Conservation (phyloP, 352 stramenopile genomes). For the Globisporangium nunn region DNA sequence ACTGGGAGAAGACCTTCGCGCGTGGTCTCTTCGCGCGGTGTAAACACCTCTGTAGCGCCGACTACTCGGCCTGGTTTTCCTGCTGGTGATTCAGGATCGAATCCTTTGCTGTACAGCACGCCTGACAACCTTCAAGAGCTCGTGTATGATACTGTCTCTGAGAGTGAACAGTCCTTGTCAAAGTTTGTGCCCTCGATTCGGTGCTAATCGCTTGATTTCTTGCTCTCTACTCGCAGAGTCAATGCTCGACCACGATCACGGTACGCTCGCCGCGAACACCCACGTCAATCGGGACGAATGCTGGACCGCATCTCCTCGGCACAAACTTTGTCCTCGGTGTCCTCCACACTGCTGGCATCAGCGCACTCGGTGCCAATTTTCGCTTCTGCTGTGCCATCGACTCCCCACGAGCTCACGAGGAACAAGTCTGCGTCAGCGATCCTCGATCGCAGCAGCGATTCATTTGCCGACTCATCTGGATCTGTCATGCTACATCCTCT, state of each 20-base stretch:
- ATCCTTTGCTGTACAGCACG: constrained; percentile 10
- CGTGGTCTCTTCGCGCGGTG: not conserved
- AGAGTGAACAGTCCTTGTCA: constrained; percentile 4
- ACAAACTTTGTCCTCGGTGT: constrained; percentile 12
- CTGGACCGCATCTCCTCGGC: constrained; percentile 30
- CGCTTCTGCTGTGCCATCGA: not conserved
- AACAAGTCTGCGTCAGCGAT: constrained; percentile 9
- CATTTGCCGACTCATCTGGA: not conserved
- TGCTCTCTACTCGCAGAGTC: constrained; percentile 12
- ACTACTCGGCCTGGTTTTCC: too few relatives aligned
- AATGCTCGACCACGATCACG: constrained; percentile 42
- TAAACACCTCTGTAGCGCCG: too few relatives aligned
- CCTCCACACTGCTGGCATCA: not conserved
- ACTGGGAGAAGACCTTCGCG: not conserved
- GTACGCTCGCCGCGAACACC: constrained; percentile 43
- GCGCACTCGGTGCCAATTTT: not conserved
- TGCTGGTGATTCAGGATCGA: not conserved
- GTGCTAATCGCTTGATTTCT: not conserved
- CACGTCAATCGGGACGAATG: constrained; percentile 18
- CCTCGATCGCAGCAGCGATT: not conserved
- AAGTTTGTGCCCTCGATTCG: constrained; percentile 5
- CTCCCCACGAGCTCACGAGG: constrained; percentile 1
- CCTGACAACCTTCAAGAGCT: constrained; percentile 12
- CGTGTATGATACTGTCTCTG: constrained; percentile 5
- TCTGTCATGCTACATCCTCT: not conserved